Base-by-base conservation (phyloP, 495 filamentous ascomycete genomes). In the Lepidopterella palustris region DNA sequence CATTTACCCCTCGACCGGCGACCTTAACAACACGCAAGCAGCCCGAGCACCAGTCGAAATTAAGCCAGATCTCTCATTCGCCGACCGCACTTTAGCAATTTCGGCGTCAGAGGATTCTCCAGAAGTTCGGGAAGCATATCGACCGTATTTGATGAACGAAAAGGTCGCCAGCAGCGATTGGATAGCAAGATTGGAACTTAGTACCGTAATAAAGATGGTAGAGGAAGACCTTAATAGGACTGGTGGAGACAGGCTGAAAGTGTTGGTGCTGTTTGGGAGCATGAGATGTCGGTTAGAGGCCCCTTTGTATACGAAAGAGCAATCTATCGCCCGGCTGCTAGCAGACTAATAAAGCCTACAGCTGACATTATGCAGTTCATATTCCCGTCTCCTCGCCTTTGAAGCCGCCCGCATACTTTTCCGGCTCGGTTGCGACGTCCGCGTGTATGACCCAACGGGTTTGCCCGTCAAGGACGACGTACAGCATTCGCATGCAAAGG, bases 401-500 rank as follows among this genome's bases (percentile, higher is more conserved):
- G 85, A 87, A 72, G 80, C 79, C 9, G 71, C 73, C 13, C 74
- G 85, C 0, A 83, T 87, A 54, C 79, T 87, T n/a, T 80, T 80
- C 68, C 80, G 83, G 5, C 78, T 87, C 1, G 84, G 85, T 25
- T 86, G 82, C 65, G 86, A 89, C 55, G 85, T 87, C 0, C 80
- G 85, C 1, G 75, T 88, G 5, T 88, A 79, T 66, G 70, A 88
- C 58, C 85, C 86, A 0, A 77, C 73, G 1, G 79, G 78, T 8
- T 70, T 88, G 5, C 86, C 86, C 0, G 72, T 85, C 32, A 85
- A 87, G 66, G 84, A 87, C 61, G 83, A 85, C 57, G 74, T 73
- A 23, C 78, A 82, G 8, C 74, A 80, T 52, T 61, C 55, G 18
- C 84, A 88, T 66, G 70, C 76, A 0, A 86, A 86, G 50, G 86